Evolutionary conservation across 1,284 basidiomycete species (phyloP), one percentile per base, ranked within the genome.

Genomic region (Anthracocystis panici-leucophaei): DNA sequence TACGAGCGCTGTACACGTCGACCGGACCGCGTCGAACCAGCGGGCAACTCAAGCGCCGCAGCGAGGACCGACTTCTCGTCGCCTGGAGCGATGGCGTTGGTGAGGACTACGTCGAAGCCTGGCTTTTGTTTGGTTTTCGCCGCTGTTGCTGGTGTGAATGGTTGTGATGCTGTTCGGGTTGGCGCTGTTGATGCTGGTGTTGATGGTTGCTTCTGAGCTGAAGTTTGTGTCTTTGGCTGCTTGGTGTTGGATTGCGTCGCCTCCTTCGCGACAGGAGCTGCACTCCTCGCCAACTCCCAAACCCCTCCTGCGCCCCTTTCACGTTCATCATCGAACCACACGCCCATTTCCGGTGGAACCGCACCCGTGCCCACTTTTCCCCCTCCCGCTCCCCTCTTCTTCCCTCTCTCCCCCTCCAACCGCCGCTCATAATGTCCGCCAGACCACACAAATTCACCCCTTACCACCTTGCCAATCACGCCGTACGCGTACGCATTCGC

Each of bases 401-500:
- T 60, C 63, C 1, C 25, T 31, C 29, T 52, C 49, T 41, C 18
- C 41, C 45, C 20, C 16, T 5, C 27, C 49, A 21, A 45, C 40
- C 10, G 16, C 23, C 23, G 31, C 29, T 50, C 41, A 16, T 65
- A 63, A 21, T 52, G 58, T 1, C 67, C 66, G 1, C 77, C 76
- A 12, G 77, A 74, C 77, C 78, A 81, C 14, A 64, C n/a, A 53
- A 52, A 83, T 23, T 48, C 53, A 21, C 92, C 90, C 14, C 87
- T 85, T 23, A 93, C 79, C 3, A 93, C 73, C 46, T 86, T 86
- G 5, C 89, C 90, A 41, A 94, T 85, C 2, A 88, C 88, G 38
- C 88, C 81, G 82, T 89, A 95, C 12, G 92, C 92, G n/a, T 86
- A 85, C 5, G 88, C 82, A 70, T 91, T 89, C 3, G 92, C 91